Percentiles rank a stretch among this genome's conserved stretches.
These are phyloP conservation scores for Tarenaya hassleriana DNA, from an alignment of 345 rosid species.

Conservation along the genomic window DNA sequence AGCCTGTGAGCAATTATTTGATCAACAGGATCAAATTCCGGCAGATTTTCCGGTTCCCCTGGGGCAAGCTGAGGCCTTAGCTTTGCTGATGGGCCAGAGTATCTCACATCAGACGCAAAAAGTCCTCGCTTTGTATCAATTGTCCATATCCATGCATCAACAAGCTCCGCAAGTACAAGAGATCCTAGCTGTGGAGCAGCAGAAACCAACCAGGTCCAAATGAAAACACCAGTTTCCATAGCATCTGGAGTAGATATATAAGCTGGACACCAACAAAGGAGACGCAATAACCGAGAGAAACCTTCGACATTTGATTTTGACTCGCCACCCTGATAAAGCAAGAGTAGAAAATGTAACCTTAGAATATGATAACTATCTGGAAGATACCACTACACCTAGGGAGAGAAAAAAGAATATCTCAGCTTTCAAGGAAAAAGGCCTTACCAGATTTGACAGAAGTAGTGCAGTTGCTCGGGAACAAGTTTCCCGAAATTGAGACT, in stretches of 20 bases:
- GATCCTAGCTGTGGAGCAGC: slow-evolving; percentile 94
- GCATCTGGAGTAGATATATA: slow-evolving; percentile 89
- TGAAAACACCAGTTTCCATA: slow-evolving; percentile 95
- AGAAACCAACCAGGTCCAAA: slow-evolving; percentile 99
- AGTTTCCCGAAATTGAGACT: slow-evolving; percentile 74
- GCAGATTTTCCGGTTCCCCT: slow-evolving; percentile 77
- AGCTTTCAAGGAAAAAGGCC: slow-evolving; percentile 9
- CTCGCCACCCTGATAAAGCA: slow-evolving; percentile 48
- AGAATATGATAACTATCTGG: slow-evolving; percentile 8
- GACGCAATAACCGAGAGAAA: slow-evolving; percentile 87
- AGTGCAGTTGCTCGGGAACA: slow-evolving; percentile 97
- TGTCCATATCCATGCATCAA: slow-evolving; percentile 99
- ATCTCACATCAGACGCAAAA: slow-evolving; percentile 81
- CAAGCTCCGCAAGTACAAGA: slow-evolving; percentile 94
- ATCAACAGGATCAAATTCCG: slow-evolving; percentile 75
- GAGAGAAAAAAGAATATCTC: slow-evolving; percentile 4
- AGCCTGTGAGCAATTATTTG: slow-evolving; percentile 94
- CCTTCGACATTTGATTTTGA: slow-evolving; percentile 81
- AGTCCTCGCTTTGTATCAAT: slow-evolving; percentile 94
- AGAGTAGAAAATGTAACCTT: slow-evolving; percentile 21
- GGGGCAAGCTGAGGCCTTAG: slow-evolving; percentile 92
- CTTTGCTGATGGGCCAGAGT: slow-evolving; percentile 88
- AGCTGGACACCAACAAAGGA: slow-evolving; percentile 99
- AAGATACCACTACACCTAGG: slow-evolving; percentile 11
- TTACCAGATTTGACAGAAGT: slow-evolving; percentile 92